phyloP scores from a whole-genome alignment of 768 basidiomycete species.

The Chiua virens region DNA sequence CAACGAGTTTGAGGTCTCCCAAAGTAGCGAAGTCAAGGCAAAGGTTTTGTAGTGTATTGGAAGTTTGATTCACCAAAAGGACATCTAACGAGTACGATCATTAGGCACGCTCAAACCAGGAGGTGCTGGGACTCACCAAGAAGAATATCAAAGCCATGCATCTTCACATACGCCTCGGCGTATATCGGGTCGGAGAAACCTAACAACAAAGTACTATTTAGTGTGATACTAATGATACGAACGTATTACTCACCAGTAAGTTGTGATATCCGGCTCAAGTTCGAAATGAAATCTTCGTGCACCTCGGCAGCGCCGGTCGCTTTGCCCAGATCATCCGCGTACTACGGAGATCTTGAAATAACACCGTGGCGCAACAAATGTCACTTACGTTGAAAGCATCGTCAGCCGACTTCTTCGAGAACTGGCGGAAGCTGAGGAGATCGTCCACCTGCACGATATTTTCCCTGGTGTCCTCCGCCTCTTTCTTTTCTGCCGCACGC shows the following conservation, averaged over 20 bases:
- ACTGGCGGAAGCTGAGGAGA: conserved; percentile 87
- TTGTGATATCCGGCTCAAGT: conserved; percentile 89
- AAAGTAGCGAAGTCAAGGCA: conserved; percentile 97
- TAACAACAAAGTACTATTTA: conserved; percentile 19
- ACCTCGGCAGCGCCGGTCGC: conserved; percentile 85
- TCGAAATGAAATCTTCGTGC: conserved; percentile 92
- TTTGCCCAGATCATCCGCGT: conserved; percentile 83
- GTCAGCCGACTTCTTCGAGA: conserved; percentile 86
- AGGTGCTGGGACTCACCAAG: conserved; percentile 53
- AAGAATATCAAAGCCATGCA: conserved; percentile 96
- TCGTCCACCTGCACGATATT: conserved; percentile 91
- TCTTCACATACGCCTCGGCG: conserved; percentile 96
- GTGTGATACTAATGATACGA: not conserved
- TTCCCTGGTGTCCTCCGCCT: conserved; percentile 66
- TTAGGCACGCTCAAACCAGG: not conserved
- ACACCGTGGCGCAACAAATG: not conserved
- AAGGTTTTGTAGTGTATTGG: conserved; percentile 92
- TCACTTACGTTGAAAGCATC: conserved; percentile 69
- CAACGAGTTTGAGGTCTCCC: conserved; percentile 95
- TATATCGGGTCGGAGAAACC: conserved; percentile 99
- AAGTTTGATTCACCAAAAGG: conserved; percentile 93
- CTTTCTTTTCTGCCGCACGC: conserved; percentile 89
- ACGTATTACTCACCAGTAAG: conserved; percentile 67
- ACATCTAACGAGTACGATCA: conserved; percentile 57
- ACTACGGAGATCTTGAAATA: conserved; percentile 44